Conservation (phyloP, 2,329 filamentous ascomycete species). For the Diaporthe ampelina region DNA sequence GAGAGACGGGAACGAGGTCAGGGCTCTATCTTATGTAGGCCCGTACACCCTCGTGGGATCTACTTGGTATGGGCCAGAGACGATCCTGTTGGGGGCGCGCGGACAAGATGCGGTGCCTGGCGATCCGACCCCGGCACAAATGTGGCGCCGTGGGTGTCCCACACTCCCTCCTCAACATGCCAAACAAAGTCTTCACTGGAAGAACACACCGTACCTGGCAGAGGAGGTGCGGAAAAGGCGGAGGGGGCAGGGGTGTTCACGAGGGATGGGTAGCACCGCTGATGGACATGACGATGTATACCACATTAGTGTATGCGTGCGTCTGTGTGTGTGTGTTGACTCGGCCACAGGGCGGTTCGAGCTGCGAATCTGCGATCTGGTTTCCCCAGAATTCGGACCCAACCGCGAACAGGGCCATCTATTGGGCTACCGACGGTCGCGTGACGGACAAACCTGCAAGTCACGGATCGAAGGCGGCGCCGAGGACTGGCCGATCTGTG, state of each 20-base stretch:
- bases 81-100: slow-evolving; percentile 11
- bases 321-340: not conserved
- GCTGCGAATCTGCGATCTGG: not conserved
- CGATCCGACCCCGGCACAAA: slow-evolving; percentile 21
- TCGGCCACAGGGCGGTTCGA: not conserved
- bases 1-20: not conserved
- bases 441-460: slow-evolving; percentile 1
- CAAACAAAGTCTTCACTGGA: not conserved
- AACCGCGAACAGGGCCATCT: slow-evolving; percentile 11
- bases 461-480: slow-evolving; percentile 8
- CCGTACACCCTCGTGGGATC: not conserved
- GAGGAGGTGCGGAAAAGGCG: slow-evolving; percentile 26
- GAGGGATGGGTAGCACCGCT: not conserved
- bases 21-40: slow-evolving; percentile 23
- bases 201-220: not conserved
- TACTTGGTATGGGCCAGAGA: not conserved
- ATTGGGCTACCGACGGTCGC: slow-evolving; percentile 6
- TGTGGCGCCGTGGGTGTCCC: not conserved
- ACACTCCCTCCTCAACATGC: not conserved
- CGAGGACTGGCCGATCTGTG: slow-evolving; percentile 18
- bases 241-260: not conserved
- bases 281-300: not conserved
- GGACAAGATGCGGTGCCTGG: slow-evolving; percentile 26
- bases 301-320: too few species aligned
- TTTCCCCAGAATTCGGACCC: slow-evolving; percentile 21